phyloP scores from a whole-genome alignment of 208 protist species.

The Trichomonas tenax region DNA sequence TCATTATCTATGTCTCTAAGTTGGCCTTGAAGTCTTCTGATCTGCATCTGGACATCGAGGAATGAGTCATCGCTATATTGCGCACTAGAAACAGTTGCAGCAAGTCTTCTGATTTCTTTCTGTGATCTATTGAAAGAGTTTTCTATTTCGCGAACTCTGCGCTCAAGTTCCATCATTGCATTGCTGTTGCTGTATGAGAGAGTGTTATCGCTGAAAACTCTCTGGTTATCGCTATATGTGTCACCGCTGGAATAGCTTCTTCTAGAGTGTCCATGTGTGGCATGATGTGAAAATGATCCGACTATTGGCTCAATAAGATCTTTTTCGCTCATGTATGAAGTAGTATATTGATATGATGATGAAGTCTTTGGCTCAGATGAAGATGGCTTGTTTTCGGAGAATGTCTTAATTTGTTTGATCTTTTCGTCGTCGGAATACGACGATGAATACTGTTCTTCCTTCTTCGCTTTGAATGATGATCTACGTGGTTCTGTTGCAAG shows the following conservation, averaged over 20 bases:
- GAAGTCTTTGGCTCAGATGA: neutral
- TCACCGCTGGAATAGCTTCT: neutral
- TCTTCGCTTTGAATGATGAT: neutral
- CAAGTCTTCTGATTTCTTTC: neutral
- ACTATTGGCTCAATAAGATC: neutral
- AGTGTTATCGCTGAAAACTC: neutral
- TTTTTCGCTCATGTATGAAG: neutral
- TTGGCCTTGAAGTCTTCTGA: neutral
- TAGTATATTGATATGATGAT: neutral
- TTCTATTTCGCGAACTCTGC: neutral
- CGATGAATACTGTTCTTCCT: neutral
- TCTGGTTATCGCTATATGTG: neutral
- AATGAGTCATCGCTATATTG: neutral
- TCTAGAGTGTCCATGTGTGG: neutral
- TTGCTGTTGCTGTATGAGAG: neutral
- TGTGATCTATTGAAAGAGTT: neutral
- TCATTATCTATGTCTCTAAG: neutral
- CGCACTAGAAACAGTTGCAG: neutral
- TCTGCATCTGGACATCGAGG: neutral
- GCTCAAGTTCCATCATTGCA: neutral
- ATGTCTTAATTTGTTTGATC: neutral
- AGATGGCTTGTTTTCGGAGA: neutral
- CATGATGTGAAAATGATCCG: neutral
- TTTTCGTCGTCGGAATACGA: neutral
- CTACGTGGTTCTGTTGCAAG: too few species aligned